Conservation (phyloP, 2,329 filamentous ascomycete genomes). For the Calonectria pseudoturangicola region DNA sequence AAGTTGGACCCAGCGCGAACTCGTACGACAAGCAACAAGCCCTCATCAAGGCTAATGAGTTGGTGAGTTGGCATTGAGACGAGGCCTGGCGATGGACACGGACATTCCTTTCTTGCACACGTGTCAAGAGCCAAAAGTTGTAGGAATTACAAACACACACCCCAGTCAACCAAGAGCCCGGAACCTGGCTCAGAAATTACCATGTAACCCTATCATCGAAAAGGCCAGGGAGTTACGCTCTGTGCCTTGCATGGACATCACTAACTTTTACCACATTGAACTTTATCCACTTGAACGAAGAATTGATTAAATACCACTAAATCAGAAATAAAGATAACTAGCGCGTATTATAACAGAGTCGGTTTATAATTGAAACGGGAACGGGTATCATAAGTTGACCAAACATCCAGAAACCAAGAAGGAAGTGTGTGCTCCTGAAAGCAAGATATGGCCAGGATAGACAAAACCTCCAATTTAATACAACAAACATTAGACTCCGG, state of each 20-base stretch:
- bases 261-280: background rate
- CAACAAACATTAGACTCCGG: slow-evolving; percentile 37
- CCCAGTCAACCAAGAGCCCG: background rate
- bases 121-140: background rate
- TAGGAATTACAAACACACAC: background rate
- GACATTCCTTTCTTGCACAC: background rate
- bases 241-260: background rate
- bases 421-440: slow-evolving; percentile 28
- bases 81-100: too few relatives aligned
- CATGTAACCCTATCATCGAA: background rate
- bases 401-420: slow-evolving; percentile 42
- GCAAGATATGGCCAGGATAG: slow-evolving; percentile 26
- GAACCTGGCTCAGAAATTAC: background rate
- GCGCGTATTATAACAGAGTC: background rate
- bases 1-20: too few relatives aligned
- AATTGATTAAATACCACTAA: slow-evolving; percentile 3
- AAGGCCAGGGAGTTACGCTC: background rate
- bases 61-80: too few relatives aligned
- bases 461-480: slow-evolving; percentile 31
- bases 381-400: slow-evolving; percentile 52
- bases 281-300: background rate
- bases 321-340: background rate
- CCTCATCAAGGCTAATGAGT: too few relatives aligned
- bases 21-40: background rate
- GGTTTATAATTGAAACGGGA: slow-evolving; percentile 30